Evolutionary conservation across 1,284 basidiomycete genomes (phyloP).

Genomic region (Cystobasidium pallidum): DNA sequence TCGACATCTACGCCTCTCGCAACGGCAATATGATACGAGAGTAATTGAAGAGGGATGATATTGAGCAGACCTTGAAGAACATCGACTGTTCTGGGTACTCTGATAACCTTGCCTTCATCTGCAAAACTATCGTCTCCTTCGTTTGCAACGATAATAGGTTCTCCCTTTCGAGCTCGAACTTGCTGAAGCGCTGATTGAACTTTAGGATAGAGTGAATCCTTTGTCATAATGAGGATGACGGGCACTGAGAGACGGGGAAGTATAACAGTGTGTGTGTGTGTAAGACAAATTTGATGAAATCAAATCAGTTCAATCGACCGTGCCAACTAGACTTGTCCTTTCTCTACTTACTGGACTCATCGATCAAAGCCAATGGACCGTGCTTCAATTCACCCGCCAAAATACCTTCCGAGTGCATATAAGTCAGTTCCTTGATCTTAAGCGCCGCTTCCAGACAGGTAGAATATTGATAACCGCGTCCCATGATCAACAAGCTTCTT

Average conservation of each 20-base stretch:
- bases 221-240: conserved; percentile 98
- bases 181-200: conserved; percentile 94
- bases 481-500: conserved; percentile 94
- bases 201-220: conserved; percentile 97
- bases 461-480: conserved; percentile 95
- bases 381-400: conserved; percentile 98
- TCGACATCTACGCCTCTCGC: conserved; percentile 97
- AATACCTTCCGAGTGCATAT: conserved; percentile 65
- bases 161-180: conserved; percentile 95
- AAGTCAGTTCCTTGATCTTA: conserved; percentile 88
- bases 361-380: conserved; percentile 93
- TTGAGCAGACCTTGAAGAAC: conserved; percentile 95
- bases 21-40: conserved; percentile 95
- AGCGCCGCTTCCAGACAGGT: conserved; percentile 97
- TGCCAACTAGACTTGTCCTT: background rate
- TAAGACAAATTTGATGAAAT: no score
- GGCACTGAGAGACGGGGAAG: conserved; percentile 37
- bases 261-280: background rate
- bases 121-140: conserved; percentile 82
- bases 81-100: conserved; percentile 75
- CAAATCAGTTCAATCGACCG: no score
- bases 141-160: conserved; percentile 92
- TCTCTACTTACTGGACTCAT: conserved; percentile 75
- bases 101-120: conserved; percentile 60
- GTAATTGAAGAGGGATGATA: conserved; percentile 92